Base-by-base conservation (phyloP, 1,139 yeast species). In the Candida sanyaensis region DNA sequence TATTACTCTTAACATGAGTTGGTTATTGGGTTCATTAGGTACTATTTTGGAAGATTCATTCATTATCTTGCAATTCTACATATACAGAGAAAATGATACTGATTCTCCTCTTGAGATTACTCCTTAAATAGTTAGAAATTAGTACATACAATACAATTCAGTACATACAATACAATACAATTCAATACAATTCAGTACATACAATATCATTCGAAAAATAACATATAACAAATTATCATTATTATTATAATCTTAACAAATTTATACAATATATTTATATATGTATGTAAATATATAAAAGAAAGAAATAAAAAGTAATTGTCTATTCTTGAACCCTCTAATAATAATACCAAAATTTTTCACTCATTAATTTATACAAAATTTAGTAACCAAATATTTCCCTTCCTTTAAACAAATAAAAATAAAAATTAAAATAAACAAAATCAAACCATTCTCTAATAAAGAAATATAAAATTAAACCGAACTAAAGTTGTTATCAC, bases 21-120 rank as follows among this genome's bases (percentile, higher is more conserved):
- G 93, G 93, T 69, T 86, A 54, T 65, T 86, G 55, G 93, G 93
- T 1, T 83, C 90, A 1, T 66, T 86, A 48, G 92, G 93, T 24
- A 86, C 93, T 5, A 81, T 86, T 41, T 70, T 81, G 44, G 90
- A 86, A 66, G 93, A 86, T 62, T 58, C 75, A 39, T 59, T 83
- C 45, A 86, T 86, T 48, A 80, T 85, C 56, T 59, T 77, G 44
- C 93, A 86, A 62, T 86, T 86, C 62, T 83, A 82, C 62, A 63
- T 81, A 54, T 85, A 84, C 63, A 72, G 69, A 49, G 72, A 69
- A 45, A 28, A 38, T 17, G 33, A 24, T n/a, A 23, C 7, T 23
- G 30, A 40, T 12, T 30, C 42, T 8, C 27, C 42, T 8, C 34
- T 40, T 24, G 38, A 21, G 6, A 36, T 36, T 8, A 36, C 38